A percentile compares a stretch with the other conserved stretches of the same genome.
Conservation (phyloP, 345 rosid species). For the Kandelia obovata region DNA sequence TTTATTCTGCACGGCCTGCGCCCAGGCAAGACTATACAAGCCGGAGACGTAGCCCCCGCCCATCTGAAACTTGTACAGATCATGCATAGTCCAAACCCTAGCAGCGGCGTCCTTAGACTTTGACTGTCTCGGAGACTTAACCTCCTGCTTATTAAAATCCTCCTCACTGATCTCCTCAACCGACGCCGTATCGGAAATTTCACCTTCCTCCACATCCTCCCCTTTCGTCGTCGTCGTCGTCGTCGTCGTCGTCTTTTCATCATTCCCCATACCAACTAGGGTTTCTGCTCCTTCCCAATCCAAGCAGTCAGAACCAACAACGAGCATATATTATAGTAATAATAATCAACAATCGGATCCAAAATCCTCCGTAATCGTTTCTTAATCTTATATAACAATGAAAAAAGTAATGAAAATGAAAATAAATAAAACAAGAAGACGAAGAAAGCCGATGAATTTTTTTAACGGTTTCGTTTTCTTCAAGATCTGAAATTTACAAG, state of each 20-base stretch:
- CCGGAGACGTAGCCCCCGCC: constrained; percentile 58
- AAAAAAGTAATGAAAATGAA: no score
- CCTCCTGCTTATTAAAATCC: constrained; percentile 51
- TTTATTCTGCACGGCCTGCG: constrained; percentile 91
- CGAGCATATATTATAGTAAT: constrained; percentile 12
- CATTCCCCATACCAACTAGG: constrained; percentile 42
- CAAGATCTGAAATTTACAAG: constrained; percentile 1
- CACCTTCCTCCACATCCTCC: constrained; percentile 86
- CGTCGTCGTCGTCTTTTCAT: constrained; percentile 19
- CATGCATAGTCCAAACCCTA: constrained; percentile 86
- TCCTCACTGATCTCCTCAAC: constrained; percentile 66
- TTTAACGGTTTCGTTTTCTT: no score
- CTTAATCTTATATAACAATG: no score
- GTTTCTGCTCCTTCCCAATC: constrained; percentile 22
- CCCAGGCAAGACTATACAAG: constrained; percentile 84
- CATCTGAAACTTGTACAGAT: constrained; percentile 55
- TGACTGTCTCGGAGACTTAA: constrained; percentile 28
- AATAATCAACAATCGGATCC: no score
- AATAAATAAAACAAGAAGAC: no score
- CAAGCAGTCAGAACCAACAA: constrained; percentile 28
- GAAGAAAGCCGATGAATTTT: no score
- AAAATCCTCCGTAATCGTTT: no score
- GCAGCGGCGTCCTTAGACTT: constrained; percentile 14
- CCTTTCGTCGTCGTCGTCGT: constrained; percentile 4
- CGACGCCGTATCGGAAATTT: constrained; percentile 69